Percentiles rank a stretch among this genome's conserved stretches.
Evolutionary conservation across 2,329 filamentous ascomycete species (phyloP).

Genomic region (Bertia moriformis): DNA sequence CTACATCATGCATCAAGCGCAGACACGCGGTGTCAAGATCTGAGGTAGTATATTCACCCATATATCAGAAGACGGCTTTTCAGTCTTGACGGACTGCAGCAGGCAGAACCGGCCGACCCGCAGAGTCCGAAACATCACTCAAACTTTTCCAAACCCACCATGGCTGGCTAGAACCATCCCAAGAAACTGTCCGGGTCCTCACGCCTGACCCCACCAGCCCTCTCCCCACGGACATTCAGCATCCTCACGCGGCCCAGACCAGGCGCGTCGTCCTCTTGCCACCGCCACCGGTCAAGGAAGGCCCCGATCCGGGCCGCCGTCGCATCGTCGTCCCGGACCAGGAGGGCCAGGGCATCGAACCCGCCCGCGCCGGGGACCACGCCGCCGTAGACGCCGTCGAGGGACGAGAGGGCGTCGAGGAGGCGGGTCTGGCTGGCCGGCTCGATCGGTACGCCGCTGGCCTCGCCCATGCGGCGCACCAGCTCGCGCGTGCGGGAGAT

Average conservation of each 20-base stretch:
- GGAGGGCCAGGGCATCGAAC: constrained; percentile 72
- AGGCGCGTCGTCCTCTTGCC: constrained; percentile 43
- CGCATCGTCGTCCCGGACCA: constrained; percentile 59
- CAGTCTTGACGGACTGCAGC: too few relatives aligned
- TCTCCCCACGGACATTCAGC: constrained; percentile 56
- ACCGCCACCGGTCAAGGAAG: constrained; percentile 41
- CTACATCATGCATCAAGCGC: too few relatives aligned
- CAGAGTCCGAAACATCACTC: too few relatives aligned
- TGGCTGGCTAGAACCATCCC: constrained; percentile 29
- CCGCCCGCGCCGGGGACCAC: constrained; percentile 91
- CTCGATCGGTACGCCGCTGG: constrained; percentile 74
- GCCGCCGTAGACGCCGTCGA: constrained; percentile 75
- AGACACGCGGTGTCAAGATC: too few relatives aligned
- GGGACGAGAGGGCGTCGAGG: constrained; percentile 55
- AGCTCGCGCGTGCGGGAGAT: constrained; percentile 38
- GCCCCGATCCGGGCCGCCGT: constrained; percentile 44
- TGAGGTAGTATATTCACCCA: too few relatives aligned
- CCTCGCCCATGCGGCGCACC: constrained; percentile 63
- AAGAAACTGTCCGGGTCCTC: constrained; percentile 28
- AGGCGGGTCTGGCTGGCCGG: constrained; percentile 72
- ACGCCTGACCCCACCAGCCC: constrained; percentile 45
- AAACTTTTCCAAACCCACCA: too few relatives aligned
- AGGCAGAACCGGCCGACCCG: too few relatives aligned
- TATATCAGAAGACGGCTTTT: too few relatives aligned
- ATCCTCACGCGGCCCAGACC: constrained; percentile 56